These are phyloP conservation scores for Lentinula aciculospora DNA, from an alignment of 768 basidiomycete species.

Conservation along the genomic window DNA sequence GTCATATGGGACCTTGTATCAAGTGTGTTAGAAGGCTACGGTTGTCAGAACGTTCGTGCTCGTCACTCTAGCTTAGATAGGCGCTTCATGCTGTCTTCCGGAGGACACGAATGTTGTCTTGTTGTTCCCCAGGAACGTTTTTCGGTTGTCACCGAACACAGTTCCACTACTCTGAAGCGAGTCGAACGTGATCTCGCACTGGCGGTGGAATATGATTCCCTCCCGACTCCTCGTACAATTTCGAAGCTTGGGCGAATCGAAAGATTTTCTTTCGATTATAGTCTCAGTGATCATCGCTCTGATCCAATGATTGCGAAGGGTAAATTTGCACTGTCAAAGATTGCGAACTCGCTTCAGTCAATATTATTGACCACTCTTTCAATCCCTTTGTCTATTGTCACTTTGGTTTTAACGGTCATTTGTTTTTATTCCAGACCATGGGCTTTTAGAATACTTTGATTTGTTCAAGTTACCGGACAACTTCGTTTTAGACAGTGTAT, in stretches of 20 bases:
- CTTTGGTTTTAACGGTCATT: background rate
- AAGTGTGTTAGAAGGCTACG: background rate
- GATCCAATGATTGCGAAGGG: background rate
- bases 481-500: too few relatives aligned
- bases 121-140: background rate
- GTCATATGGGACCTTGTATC: slow-evolving; percentile 7
- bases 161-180: background rate
- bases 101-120: background rate
- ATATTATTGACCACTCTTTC: background rate
- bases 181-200: slow-evolving; percentile 1
- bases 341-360: background rate
- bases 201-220: background rate
- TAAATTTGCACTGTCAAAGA: background rate
- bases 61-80: background rate
- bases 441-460: slow-evolving; percentile 2
- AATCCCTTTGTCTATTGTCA: background rate
- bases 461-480: too few relatives aligned
- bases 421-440: slow-evolving; percentile 1
- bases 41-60: background rate
- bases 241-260: background rate
- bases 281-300: background rate
- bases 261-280: background rate
- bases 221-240: background rate
- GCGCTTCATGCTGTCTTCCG: background rate
- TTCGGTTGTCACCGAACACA: background rate